Evolutionary conservation across 139 green algal genomes (phyloP), one percentile per base, ranked within the genome.

Genomic region (Gonium pectorale): DNA sequence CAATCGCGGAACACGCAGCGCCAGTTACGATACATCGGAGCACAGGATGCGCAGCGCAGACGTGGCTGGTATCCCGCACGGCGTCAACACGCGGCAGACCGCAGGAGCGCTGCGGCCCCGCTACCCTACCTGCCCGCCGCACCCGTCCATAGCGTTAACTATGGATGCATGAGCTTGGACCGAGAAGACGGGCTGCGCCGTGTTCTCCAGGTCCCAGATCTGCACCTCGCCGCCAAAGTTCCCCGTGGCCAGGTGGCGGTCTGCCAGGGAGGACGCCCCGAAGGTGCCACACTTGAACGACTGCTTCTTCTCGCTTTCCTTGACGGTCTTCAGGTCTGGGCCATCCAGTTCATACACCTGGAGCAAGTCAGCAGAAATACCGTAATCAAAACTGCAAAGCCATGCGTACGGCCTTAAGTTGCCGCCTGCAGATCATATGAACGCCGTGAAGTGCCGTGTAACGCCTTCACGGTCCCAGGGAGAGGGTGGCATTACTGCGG

Each of bases 261-360:
- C 89, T n/a, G 68, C 52, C 31, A 94, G 43, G 26, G 82, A 91
- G 22, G 92, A 94, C 17, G 94, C 93, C 24, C 93, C 94, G 85
- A 96, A 97, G 0, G 86, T 95, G 37, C 92, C 94, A 68, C 95
- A 98, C 67, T 97, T 97, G 73, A 98, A 94, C 11, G 79, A 70
- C 5, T 67, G 46, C 22, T 86, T 79, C 84, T 92, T 93, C 72
- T 97, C 93, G 0, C 74, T 49, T 35, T 97, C 89, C 43, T 87
- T 86, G 3, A 91, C 15, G 5, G 88, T 68, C 62, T 93, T 92
- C 3, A 97, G 71, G 0, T 96, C 92, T 24, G 90, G n/a, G 0
- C 91, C 95, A 17, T 92, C 86, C 15, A 98, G 84, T 80, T 96
- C 89, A 59, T 93, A 97, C 0, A 97, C 86, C 91, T 83, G 56